Evolutionary conservation across 2,329 filamentous ascomycete genomes (phyloP).

Genomic region (Sporothrix pseudoabietina): DNA sequence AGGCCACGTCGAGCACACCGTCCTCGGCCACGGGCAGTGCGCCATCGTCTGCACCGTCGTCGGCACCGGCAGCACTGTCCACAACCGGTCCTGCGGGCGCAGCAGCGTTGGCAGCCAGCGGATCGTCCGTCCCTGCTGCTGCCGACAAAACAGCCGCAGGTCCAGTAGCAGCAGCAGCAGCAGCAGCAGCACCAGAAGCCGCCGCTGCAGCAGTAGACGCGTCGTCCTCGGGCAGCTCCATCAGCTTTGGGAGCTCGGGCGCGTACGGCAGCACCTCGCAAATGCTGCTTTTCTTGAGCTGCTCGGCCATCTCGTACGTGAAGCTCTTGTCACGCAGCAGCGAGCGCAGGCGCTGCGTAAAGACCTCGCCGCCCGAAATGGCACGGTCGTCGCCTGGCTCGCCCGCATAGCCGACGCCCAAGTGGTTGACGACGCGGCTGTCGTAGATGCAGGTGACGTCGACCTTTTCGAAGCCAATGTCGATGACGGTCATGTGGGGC

Average conservation of each 20-base stretch:
- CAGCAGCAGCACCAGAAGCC: background rate
- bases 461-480: slow-evolving; percentile 89
- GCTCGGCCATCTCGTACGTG: slow-evolving; percentile 67
- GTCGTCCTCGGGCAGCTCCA: slow-evolving; percentile 53
- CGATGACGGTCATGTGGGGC: slow-evolving; percentile 80
- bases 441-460: slow-evolving; percentile 90
- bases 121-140: slow-evolving; percentile 38
- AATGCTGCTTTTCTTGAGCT: slow-evolving; percentile 66
- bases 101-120: background rate
- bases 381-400: slow-evolving; percentile 35
- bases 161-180: slow-evolving; percentile 44
- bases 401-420: slow-evolving; percentile 54
- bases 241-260: slow-evolving; percentile 48
- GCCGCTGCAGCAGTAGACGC: slow-evolving; percentile 31
- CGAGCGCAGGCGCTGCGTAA: slow-evolving; percentile 72
- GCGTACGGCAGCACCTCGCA: slow-evolving; percentile 67
- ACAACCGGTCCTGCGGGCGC: slow-evolving; percentile 36
- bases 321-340: slow-evolving; percentile 65
- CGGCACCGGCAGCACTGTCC: slow-evolving; percentile 36
- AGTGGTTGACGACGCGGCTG: slow-evolving; percentile 70
- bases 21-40: slow-evolving; percentile 55
- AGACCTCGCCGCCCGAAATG: slow-evolving; percentile 80
- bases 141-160: slow-evolving; percentile 35
- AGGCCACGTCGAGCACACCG: slow-evolving; percentile 81
- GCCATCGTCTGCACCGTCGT: slow-evolving; percentile 41